These are phyloP conservation scores for Kwoniella europaea DNA, from an alignment of 768 basidiomycete genomes.

Conservation along the genomic window DNA sequence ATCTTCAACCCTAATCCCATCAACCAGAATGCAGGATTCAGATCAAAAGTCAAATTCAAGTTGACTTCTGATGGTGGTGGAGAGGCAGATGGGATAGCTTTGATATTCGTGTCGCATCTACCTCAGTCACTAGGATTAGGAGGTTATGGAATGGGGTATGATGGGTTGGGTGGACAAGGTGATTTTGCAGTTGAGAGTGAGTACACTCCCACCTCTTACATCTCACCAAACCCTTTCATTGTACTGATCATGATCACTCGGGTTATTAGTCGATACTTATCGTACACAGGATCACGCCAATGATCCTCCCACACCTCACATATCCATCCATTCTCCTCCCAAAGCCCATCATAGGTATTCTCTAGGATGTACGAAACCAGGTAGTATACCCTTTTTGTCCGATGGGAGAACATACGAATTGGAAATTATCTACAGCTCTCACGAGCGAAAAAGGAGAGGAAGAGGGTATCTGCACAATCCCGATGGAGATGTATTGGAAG, in stretches of 20 bases:
- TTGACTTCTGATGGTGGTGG: slow-evolving; percentile 26
- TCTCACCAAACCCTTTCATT: too few relatives aligned
- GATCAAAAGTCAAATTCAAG: slow-evolving; percentile 35
- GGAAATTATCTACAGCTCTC: slow-evolving; percentile 30
- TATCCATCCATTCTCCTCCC: slow-evolving; percentile 56
- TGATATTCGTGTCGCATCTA: slow-evolving; percentile 33
- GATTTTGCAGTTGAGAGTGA: slow-evolving; percentile 56
- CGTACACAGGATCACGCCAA: slow-evolving; percentile 51
- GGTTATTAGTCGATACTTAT: slow-evolving; percentile 52
- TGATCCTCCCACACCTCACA: slow-evolving; percentile 56
- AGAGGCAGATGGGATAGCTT: slow-evolving; percentile 56
- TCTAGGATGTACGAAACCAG: slow-evolving; percentile 43
- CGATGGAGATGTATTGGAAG: slow-evolving; percentile 14
- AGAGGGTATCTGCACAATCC: slow-evolving; percentile 25
- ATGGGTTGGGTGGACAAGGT: slow-evolving; percentile 44
- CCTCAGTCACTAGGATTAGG: slow-evolving; percentile 32
- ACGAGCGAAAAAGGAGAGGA: slow-evolving; percentile 3
- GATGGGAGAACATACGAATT: slow-evolving; percentile 44
- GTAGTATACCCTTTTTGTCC: slow-evolving; percentile 43
- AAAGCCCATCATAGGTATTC: slow-evolving; percentile 54
- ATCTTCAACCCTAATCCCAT: slow-evolving; percentile 28
- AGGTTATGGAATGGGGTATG: slow-evolving; percentile 52
- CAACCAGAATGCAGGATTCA: slow-evolving; percentile 21
- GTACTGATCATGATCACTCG: not conserved
- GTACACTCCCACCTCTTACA: slow-evolving; percentile 10